phyloP scores from a whole-genome alignment of 345 rosid genomes.

The Eucalyptus marginata region DNA sequence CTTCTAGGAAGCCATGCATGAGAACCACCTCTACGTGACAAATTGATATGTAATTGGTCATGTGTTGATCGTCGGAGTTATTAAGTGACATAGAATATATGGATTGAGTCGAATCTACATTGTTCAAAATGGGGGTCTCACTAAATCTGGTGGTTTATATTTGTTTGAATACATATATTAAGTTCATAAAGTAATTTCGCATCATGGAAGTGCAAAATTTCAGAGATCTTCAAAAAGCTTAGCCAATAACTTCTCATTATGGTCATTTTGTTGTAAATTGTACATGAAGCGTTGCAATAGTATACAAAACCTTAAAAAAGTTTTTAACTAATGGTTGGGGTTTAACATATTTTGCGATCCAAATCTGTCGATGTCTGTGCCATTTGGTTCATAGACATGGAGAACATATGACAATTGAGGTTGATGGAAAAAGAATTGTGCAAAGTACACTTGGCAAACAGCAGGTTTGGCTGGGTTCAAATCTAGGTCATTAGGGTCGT shows the following conservation, averaged over 20 bases:
- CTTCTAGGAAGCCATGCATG: background rate
- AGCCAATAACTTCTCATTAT: background rate
- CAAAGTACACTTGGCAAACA: background rate
- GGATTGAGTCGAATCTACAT: rapidly evolving
- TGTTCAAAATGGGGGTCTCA: rapidly evolving
- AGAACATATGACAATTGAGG: background rate
- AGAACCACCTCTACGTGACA: background rate
- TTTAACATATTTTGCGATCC: background rate
- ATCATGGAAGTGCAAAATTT: background rate
- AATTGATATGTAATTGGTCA: background rate
- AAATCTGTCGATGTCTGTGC: background rate
- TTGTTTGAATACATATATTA: background rate
- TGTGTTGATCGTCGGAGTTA: rapidly evolving
- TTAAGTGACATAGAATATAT: background rate
- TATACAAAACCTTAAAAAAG: background rate
- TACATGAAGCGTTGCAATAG: background rate
- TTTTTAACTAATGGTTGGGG: background rate
- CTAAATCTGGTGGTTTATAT: rapidly evolving
- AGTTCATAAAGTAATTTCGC: background rate
- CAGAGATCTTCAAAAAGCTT: background rate
- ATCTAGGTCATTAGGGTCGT: background rate
- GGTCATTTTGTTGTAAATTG: background rate
- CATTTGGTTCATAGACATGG: background rate
- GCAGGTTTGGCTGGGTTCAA: rapidly evolving
- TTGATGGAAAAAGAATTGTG: background rate